Conservation (phyloP, 768 basidiomycete genomes). For the Mycena venus region DNA sequence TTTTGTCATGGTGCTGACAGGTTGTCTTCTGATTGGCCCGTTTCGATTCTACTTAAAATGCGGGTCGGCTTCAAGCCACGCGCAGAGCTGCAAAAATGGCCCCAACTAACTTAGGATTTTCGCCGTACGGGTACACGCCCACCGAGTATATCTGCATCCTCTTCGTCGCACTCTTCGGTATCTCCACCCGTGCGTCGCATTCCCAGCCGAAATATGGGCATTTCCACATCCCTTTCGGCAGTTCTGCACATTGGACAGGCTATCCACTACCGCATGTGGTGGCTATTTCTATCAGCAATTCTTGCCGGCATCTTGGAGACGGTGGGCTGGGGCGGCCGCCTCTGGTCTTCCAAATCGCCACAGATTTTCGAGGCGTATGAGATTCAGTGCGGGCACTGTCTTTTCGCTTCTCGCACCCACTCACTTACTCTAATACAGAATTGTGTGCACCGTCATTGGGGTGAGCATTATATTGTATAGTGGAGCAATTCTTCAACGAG, state of each 20-base stretch:
- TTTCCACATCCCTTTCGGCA: too few species aligned
- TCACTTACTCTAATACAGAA: neutral
- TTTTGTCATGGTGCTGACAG: too few species aligned
- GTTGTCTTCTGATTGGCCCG: too few species aligned
- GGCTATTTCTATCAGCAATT: constrained; percentile 52
- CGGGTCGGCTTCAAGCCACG: too few species aligned
- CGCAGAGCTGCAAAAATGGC: neutral
- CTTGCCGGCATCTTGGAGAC: constrained; percentile 53
- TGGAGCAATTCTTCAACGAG: neutral
- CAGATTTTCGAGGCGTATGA: constrained; percentile 47
- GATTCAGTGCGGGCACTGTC: constrained; percentile 55
- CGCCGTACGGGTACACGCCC: constrained; percentile 15
- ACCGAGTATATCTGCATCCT: neutral
- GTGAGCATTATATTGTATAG: neutral
- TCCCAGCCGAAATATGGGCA: neutral
- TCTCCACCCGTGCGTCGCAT: neutral
- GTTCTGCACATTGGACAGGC: constrained; percentile 53
- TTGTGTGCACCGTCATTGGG: neutral
- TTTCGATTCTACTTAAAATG: too few species aligned
- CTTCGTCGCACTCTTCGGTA: neutral
- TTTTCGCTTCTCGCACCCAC: neutral
- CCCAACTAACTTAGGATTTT: neutral
- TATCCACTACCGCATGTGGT: constrained; percentile 50
- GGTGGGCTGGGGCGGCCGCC: constrained; percentile 57
- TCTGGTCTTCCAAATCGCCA: constrained; percentile 46